Conservation (phyloP, 768 basidiomycete species). For the Mycena leptocephala region DNA sequence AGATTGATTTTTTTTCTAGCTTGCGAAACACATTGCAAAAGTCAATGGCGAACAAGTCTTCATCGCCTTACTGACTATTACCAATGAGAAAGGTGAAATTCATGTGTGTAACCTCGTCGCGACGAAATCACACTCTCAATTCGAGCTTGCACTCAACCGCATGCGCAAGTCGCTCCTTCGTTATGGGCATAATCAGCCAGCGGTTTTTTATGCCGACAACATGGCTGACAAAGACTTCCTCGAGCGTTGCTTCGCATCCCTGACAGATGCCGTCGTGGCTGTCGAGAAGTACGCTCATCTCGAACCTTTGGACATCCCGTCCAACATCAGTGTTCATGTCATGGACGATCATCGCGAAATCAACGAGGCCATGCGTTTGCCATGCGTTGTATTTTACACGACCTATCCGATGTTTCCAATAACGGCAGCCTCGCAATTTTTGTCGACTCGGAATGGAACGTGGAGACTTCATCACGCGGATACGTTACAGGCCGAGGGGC, state of each 20-base stretch:
- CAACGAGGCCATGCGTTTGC: background rate
- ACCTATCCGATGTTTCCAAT: background rate
- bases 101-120: constrained; percentile 41
- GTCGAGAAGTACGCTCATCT: constrained; percentile 44
- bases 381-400: background rate
- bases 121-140: constrained; percentile 52
- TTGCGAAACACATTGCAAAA: constrained; percentile 45
- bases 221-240: constrained; percentile 36
- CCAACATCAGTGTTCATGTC: background rate
- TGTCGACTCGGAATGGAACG: constrained; percentile 24
- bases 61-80: constrained; percentile 41
- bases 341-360: background rate
- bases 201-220: constrained; percentile 31
- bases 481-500: no score
- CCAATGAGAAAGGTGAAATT: constrained; percentile 49
- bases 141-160: constrained; percentile 39
- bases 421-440: background rate
- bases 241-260: background rate
- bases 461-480: no score
- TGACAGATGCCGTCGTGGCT: constrained; percentile 38
- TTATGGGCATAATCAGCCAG: constrained; percentile 22
- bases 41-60: constrained; percentile 46
- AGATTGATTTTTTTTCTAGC: constrained; percentile 14
- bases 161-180: constrained; percentile 43
- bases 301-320: background rate